Base-by-base conservation (phyloP, 2,329 filamentous ascomycete genomes). In the Aspergillus sp. region DNA sequence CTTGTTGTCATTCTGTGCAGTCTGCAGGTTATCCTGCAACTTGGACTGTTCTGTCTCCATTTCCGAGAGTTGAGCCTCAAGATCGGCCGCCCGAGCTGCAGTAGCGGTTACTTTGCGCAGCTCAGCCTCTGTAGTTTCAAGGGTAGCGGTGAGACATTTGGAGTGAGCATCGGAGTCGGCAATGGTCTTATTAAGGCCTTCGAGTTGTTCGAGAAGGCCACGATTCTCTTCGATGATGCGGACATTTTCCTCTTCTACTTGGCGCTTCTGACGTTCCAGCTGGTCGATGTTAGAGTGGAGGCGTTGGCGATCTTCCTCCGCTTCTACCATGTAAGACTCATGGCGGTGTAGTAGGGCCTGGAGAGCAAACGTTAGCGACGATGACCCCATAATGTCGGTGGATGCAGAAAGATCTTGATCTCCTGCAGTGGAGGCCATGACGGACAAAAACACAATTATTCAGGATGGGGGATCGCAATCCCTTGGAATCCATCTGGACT, bases 301-400 rank as follows among this genome's bases (percentile, higher is more conserved):
- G 48, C 84, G 80, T 48, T 76, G 72, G 48, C 90, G 86, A 64
- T 96, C 90, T 56, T 83, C 82, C 73, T 95, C 90, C 47, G 90
- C 89, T 66, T 95, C 89, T 55, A 85, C 85, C 77, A 96, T 91
- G 69, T 95, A 96, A 47, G 87, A 83, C 74, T 97, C 90, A 78
- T 98, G 90, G 58, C 91, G 86, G 52, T 86, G 82, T 34, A 98
- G 81, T 44, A 98, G 77, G 47, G 90, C 90, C 93, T 97, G 83
- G 46, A 85, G 68, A 42, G 78, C 73, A 69, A 81, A 86, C 42
- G 82, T 94, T 70, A 94, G 86, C 71, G 77, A 77, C 53, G 75
- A 73, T 13, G 54, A 49, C 31, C 43, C 53, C 28, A 50, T 44
- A 48, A 40, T 31, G 41, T 50, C 49, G 37, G 49, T 45, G 50